Conservation (phyloP, 768 basidiomycete genomes). For the Pseudohyphozyma bogoriensis region DNA sequence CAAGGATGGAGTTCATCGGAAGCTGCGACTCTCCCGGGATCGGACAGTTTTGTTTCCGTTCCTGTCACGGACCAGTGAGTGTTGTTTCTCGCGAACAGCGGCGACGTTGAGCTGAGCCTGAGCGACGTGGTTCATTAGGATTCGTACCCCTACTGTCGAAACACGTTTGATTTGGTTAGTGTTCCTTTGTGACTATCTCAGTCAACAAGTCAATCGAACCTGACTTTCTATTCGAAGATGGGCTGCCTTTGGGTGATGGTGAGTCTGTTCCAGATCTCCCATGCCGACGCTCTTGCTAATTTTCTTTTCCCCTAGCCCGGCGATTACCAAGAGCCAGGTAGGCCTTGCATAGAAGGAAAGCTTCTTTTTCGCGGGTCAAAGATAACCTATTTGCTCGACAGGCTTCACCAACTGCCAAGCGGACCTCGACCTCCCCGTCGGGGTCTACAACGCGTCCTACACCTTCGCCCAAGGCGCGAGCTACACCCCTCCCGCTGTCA, state of each 20-base stretch:
- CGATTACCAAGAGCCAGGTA: not conserved
- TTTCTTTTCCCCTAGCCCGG: not conserved
- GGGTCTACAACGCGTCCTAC: constrained; percentile 4
- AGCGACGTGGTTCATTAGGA: not conserved
- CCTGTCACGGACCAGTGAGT: not conserved
- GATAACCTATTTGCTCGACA: not conserved
- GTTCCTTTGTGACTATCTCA: not conserved
- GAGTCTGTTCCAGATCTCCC: not conserved
- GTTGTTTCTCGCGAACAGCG: not conserved
- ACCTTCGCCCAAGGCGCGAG: constrained; percentile 1
- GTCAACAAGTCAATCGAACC: not conserved
- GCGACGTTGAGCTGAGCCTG: not conserved
- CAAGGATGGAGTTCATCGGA: constrained; percentile 2
- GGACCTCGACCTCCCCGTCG: constrained; percentile 1
- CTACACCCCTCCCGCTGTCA: not conserved
- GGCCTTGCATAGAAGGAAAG: too few species aligned
- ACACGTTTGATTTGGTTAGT: not conserved
- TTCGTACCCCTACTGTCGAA: constrained; percentile 2
- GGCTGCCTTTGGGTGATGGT: constrained; percentile 9
- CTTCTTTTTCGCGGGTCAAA: not conserved
- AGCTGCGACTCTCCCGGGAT: not conserved
- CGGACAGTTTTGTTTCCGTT: not conserved
- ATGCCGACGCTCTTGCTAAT: not conserved
- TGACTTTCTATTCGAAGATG: not conserved
- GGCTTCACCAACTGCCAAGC: constrained; percentile 8